Conservation (phyloP, 768 basidiomycete genomes). For the Tylopilus subfusipes region DNA sequence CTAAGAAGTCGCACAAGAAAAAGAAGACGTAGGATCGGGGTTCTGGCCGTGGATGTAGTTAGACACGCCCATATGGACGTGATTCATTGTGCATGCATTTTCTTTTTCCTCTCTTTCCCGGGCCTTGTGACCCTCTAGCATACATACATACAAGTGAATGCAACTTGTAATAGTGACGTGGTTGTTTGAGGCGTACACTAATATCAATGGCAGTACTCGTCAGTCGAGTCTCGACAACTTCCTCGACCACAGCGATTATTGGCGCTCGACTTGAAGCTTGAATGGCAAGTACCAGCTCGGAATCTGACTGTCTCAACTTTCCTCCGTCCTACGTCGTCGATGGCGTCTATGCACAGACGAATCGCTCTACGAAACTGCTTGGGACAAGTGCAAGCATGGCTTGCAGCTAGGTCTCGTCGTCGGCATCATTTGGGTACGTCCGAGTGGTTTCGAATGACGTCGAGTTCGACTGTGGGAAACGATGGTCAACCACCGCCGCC, state of each 20-base stretch:
- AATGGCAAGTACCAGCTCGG: no score
- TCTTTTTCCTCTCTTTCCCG: not conserved
- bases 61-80: not conserved
- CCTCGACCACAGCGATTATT: no score
- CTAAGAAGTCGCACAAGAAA: slow-evolving; percentile 62
- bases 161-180: no score
- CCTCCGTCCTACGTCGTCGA: slow-evolving; percentile 83
- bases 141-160: not conserved
- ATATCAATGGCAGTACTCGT: no score
- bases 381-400: slow-evolving; percentile 84
- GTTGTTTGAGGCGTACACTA: no score
- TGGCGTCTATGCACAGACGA: slow-evolving; percentile 75
- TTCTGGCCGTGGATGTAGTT: not conserved
- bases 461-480: not conserved
- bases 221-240: no score
- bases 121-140: not conserved
- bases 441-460: not conserved
- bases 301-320: slow-evolving; percentile 65
- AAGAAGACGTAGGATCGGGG: slow-evolving; percentile 51
- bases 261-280: no score
- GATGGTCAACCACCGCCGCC: no score
- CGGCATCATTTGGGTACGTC: slow-evolving; percentile 65
- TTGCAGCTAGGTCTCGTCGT: slow-evolving; percentile 64
- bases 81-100: not conserved
- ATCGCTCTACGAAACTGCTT: slow-evolving; percentile 65